Evolutionary conservation across 1,284 basidiomycete genomes (phyloP), one percentile per base, ranked within the genome.

Genomic region (Ustilago cynodontis): DNA sequence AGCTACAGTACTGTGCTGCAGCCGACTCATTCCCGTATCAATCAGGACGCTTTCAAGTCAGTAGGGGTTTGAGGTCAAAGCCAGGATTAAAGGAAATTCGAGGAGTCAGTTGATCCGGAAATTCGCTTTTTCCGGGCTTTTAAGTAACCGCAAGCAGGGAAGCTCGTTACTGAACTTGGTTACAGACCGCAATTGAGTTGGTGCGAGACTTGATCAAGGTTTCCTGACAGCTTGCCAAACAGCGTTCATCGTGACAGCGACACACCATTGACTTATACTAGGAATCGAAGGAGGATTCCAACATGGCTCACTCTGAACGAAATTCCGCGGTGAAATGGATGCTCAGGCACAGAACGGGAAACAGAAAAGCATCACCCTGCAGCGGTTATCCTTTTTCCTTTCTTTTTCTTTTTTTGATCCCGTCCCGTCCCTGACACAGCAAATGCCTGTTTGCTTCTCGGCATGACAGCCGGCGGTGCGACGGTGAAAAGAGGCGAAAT

Each of bases 331-430:
- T 20, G 45, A 20, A n/a, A 26, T 35, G 10, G n/a, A 11, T 29
- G 51, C 10, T 28, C 53, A 55, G 35, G 53, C 53, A 55, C 53
- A 51, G 18, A 6, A 28, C 49, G 49, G 29, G 49, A 51, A 29
- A 11, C 35, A 16, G n/a, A 22, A 4, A 3, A 55, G 53, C 53
- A 41, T 26, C 35, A 56, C 37, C 37, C 53, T 18, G 54, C 54
- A 56, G 54, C 54, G 54, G 54, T 39, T 26, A 56, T 51, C n/a
- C 28, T 51, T 41, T 51, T 52, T 43, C 2, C 8, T 59, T 24
- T 41, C 29, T 51, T 52, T 43, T 43, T 41, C 41, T 39, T n/a
- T 1, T 9, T 52, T 35, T 10, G 7, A 22, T 20, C 43, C n/a
- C n/a, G 13, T 26, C 35, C 49, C 18, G 14, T 9, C 7, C 31